These are phyloP conservation scores for Oenanthe sinensis DNA, from an alignment of 129 eudicot genomes.

Conservation along the genomic window DNA sequence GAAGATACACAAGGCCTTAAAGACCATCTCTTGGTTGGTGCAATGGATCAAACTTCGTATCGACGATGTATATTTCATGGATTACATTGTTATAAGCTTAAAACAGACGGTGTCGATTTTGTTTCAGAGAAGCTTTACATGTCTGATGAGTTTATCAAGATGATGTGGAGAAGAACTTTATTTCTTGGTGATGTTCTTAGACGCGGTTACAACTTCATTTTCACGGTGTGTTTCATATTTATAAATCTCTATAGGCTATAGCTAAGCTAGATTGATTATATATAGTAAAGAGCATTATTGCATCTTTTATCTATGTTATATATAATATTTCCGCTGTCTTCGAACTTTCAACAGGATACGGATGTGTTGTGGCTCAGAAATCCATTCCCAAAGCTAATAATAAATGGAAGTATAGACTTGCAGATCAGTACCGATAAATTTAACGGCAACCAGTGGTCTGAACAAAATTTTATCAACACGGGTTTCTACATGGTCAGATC, in stretches of 20 bases:
- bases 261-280: background rate
- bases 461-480: conserved; percentile 15
- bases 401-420: conserved; percentile 11
- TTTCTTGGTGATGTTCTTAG: conserved; percentile 66
- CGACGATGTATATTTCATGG: conserved; percentile 46
- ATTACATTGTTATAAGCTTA: conserved; percentile 58
- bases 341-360: conserved; percentile 9
- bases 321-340: background rate
- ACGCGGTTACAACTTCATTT: conserved; percentile 66
- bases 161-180: conserved; percentile 86
- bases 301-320: too few species aligned
- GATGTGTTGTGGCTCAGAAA: conserved; percentile 31
- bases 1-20: conserved; percentile 35
- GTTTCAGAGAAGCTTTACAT: conserved; percentile 54
- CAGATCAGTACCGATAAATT: conserved; percentile 24
- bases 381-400: conserved; percentile 15
- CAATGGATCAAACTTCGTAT: conserved; percentile 61
- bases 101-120: conserved; percentile 52
- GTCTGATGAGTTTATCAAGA: conserved; percentile 63
- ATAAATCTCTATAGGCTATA: background rate
- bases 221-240: conserved; percentile 36
- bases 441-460: conserved; percentile 18
- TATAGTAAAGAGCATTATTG: too few species aligned
- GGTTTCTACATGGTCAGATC: conserved; percentile 27
- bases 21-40: conserved; percentile 51